A percentile compares a stretch with the other conserved stretches of the same genome.
Conservation (phyloP, 495 filamentous ascomycete genomes). For the Tetracladium marchalianum region DNA sequence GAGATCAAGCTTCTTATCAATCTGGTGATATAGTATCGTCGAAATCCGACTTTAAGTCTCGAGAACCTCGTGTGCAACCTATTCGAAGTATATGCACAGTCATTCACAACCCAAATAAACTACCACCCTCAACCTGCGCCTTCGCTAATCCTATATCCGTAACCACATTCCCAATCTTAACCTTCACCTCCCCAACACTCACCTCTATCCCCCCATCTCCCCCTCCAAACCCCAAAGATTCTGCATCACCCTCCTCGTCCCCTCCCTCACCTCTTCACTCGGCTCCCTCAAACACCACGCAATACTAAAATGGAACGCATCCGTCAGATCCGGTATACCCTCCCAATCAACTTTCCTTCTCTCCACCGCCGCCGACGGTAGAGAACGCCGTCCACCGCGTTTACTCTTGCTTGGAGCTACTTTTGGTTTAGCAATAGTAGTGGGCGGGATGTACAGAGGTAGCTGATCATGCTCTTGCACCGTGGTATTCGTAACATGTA, state of each 20-base stretch:
- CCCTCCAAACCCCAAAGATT: constrained; percentile 3
- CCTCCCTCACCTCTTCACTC: constrained; percentile 24
- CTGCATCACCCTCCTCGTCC: constrained; percentile 23
- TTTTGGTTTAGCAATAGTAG: background rate
- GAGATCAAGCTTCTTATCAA: too few relatives aligned
- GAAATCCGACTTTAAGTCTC: too few relatives aligned
- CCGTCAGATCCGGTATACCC: constrained; percentile 27
- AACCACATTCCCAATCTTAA: constrained; percentile 69
- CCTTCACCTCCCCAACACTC: constrained; percentile 48
- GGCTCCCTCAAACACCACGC: constrained; percentile 58
- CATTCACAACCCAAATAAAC: constrained; percentile 13
- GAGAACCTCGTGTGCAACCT: too few relatives aligned
- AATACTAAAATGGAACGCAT: constrained; percentile 71
- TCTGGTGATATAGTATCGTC: too few relatives aligned
- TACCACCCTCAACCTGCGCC: constrained; percentile 12
- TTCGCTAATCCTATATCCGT: constrained; percentile 39
- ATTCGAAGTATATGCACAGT: too few relatives aligned
- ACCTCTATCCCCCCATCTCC: constrained; percentile 25
- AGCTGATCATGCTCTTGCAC: constrained; percentile 55
- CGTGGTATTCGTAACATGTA: constrained; percentile 53
- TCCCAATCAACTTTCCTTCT: background rate
- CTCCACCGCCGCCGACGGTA: background rate
- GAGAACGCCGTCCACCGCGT: too few relatives aligned
- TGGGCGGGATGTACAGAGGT: constrained; percentile 46
- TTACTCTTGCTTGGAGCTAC: background rate